Base-by-base conservation (phyloP, 2,329 filamentous ascomycete genomes). In the Beauveria varroae region DNA sequence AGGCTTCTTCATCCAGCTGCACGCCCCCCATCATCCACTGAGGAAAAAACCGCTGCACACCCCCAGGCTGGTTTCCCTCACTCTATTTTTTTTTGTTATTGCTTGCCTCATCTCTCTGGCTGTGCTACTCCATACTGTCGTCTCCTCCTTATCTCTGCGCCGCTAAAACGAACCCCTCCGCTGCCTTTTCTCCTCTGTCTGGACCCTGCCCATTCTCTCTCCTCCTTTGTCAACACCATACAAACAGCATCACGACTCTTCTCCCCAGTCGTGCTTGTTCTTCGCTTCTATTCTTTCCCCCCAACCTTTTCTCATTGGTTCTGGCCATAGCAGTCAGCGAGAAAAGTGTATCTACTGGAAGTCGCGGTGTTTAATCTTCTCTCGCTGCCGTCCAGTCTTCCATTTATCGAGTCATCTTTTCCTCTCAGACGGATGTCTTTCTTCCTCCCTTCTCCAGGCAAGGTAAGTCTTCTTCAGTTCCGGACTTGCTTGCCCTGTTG, bases 151-250 rank as follows among this genome's bases (percentile, higher is more conserved):
- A 60, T 60, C 57, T 46, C 24, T 26, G 24, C 18, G 47, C 49
- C 49, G 57, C 57, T 60, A 60, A 60, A 60, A 60, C 57, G 50
- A 60, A 53, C 57, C 57, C 57, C 57, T 60, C 57, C 50, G 57
- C 57, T 60, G 37, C 49, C 41, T 53, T 37, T 53, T 52, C 41
- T 44, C 37, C 22, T 44, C 57, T 22, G 57, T 20, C 57, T 60
- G 57, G 57, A 60, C 57, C 57, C 57, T 60, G 40, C 56, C 57
- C 49, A 34, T 24, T 46, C 30, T 43, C 41, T 14, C 41, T 54
- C 50, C 57, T 60, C 49, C 57, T 60, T 60, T 30, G 26, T 60
- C 57, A 60, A 53, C 57, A 53, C 57, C 57, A 60, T 40, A 46
- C 49, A 60, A 47, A n/a, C 40, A 59, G 24, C 47, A 54, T 54